Percentiles rank a stretch among this genome's conserved stretches.
These are phyloP conservation scores for Pseudomonodictys pantanalensis DNA, from an alignment of 495 filamentous ascomycete species.

Conservation along the genomic window DNA sequence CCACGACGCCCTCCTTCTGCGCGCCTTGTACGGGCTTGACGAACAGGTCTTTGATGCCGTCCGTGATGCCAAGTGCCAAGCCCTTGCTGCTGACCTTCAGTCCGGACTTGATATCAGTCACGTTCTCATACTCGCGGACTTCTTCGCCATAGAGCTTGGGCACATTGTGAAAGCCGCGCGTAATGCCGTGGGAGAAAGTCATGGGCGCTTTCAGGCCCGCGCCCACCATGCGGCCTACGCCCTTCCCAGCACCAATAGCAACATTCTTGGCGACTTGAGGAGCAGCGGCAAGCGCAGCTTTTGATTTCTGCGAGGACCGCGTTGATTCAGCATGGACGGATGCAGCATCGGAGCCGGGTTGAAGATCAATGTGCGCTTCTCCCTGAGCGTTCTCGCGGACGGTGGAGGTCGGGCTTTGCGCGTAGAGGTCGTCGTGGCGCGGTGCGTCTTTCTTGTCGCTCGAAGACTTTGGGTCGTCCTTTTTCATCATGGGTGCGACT, in stretches of 20 bases:
- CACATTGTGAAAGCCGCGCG: constrained; percentile 80
- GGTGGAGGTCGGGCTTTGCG: background rate
- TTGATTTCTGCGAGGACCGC: background rate
- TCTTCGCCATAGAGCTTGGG: constrained; percentile 76
- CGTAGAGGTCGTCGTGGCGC: too few relatives aligned
- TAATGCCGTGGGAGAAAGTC: constrained; percentile 71
- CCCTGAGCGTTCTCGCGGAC: too few relatives aligned
- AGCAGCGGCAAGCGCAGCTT: background rate
- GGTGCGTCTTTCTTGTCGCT: too few relatives aligned
- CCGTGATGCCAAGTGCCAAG: constrained; percentile 28
- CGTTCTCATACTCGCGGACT: constrained; percentile 63
- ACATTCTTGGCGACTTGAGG: constrained; percentile 42
- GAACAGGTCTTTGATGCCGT: constrained; percentile 38
- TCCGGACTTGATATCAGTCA: constrained; percentile 65
- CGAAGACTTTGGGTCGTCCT: background rate
- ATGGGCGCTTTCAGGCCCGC: constrained; percentile 70
- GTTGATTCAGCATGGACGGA: background rate
- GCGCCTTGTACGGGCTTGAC: constrained; percentile 38
- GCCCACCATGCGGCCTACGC: constrained; percentile 63
- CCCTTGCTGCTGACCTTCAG: constrained; percentile 44
- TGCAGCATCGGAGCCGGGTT: too few relatives aligned
- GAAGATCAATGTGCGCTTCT: too few relatives aligned
- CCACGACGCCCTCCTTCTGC: constrained; percentile 36
- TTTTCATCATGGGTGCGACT: background rate
- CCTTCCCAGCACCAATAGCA: constrained; percentile 59